A percentile compares a stretch with the other conserved stretches of the same genome.
Evolutionary conservation across 306 rosid genomes (phyloP).

Genomic region (Fagus sylvatica): DNA sequence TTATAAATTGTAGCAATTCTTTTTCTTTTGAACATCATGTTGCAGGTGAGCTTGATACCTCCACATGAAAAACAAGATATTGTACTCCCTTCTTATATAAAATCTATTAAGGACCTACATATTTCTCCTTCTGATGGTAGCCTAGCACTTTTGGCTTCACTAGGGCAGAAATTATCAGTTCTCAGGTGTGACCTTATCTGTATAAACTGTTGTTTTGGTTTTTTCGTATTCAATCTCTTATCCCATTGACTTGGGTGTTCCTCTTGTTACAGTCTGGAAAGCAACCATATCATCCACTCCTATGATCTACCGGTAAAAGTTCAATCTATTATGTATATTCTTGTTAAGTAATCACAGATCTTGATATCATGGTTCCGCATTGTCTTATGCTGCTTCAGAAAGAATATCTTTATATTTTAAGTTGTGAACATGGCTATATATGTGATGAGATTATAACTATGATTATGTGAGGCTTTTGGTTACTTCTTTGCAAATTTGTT

Average conservation of each 20-base stretch:
- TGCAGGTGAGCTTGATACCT: conserved; percentile 79
- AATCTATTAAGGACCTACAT: conserved; percentile 64
- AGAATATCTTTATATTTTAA: not conserved
- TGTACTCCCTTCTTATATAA: conserved; percentile 55
- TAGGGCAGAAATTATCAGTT: conserved; percentile 72
- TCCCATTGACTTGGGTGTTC: conserved; percentile 23
- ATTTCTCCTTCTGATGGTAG: conserved; percentile 55
- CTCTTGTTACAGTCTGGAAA: conserved; percentile 64
- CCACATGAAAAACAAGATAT: conserved; percentile 81
- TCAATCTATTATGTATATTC: conserved; percentile 13
- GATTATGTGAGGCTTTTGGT: not conserved
- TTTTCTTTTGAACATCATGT: conserved; percentile 27
- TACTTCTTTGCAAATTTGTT: not conserved
- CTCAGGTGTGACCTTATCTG: conserved; percentile 56
- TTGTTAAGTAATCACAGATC: not conserved
- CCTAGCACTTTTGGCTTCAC: conserved; percentile 68
- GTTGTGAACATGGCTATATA: not conserved
- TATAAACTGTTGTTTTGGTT: not conserved
- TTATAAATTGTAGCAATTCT: not conserved
- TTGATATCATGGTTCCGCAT: not conserved
- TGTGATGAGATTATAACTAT: not conserved
- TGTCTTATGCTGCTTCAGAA: not conserved
- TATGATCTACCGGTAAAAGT: conserved; percentile 77
- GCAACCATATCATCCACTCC: conserved; percentile 55
- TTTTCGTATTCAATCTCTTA: conserved; percentile 3